phyloP scores from a whole-genome alignment of 805 yeast genomes.

The Clavispora vitiphila region DNA sequence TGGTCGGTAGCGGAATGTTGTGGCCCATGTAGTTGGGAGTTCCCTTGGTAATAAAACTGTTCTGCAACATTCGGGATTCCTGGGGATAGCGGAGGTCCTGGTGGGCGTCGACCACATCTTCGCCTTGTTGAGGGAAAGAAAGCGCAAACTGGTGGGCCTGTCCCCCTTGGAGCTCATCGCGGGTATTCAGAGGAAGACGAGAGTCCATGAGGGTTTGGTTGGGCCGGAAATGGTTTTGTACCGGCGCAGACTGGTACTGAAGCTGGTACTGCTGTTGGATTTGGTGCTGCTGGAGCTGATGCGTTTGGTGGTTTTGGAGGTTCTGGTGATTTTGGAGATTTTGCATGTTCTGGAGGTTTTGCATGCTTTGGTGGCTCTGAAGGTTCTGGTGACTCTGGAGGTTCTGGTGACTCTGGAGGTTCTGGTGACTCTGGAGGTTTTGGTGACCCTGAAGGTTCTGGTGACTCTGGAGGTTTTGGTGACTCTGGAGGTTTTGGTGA shows the following conservation, averaged over 20 bases:
- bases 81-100: not conserved
- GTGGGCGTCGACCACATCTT: not conserved
- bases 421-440: slow-evolving; percentile 2
- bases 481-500: slow-evolving; percentile 4
- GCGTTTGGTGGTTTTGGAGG: slow-evolving; percentile 5
- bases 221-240: slow-evolving; percentile 11
- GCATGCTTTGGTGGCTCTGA: slow-evolving; percentile 4
- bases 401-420: slow-evolving; percentile 1
- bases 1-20: not conserved
- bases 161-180: not conserved
- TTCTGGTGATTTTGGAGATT: not conserved
- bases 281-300: slow-evolving; percentile 5
- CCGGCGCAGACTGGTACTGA: slow-evolving; percentile 14
- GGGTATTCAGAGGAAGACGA: not conserved
- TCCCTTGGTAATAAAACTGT: not conserved
- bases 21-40: slow-evolving; percentile 1
- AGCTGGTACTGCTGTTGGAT: slow-evolving; percentile 8
- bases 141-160: not conserved
- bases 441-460: slow-evolving; percentile 4
- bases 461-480: not conserved
- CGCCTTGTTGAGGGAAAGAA: not conserved
- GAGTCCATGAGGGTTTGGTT: not conserved
- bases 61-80: not conserved
- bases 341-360: not conserved
- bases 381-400: slow-evolving; percentile 1